These are phyloP conservation scores for Cyclanthera cordifolia DNA, from an alignment of 306 rosid genomes.

Conservation along the genomic window DNA sequence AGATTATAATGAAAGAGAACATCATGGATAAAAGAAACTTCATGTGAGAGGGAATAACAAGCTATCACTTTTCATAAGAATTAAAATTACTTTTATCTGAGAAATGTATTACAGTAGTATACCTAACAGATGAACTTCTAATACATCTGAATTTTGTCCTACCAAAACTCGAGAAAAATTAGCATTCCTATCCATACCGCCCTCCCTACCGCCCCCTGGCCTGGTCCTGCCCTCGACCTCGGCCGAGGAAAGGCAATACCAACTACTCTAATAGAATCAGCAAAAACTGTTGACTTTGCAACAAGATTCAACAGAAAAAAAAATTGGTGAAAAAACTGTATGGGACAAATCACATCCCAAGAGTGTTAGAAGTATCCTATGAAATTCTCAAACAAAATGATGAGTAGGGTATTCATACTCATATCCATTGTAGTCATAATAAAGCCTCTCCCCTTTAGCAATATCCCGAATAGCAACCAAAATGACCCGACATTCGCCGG, in stretches of 20 bases:
- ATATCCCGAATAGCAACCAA: slow-evolving; percentile 81
- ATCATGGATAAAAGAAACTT: background rate
- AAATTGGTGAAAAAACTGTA: slow-evolving; percentile 13
- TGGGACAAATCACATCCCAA: slow-evolving; percentile 33
- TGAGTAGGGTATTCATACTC: slow-evolving; percentile 69
- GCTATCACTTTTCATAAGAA: background rate
- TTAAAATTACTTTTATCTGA: background rate
- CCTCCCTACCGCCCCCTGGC: background rate
- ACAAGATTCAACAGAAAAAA: slow-evolving; percentile 17
- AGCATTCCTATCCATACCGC: background rate
- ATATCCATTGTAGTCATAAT: slow-evolving; percentile 75
- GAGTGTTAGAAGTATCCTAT: slow-evolving; percentile 15
- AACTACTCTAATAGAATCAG: slow-evolving; percentile 7
- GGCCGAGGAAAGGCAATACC: background rate
- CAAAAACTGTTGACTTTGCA: slow-evolving; percentile 23
- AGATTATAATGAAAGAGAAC: background rate
- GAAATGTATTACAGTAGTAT: background rate
- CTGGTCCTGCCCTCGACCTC: background rate
- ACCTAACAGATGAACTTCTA: background rate
- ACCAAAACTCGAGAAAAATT: background rate
- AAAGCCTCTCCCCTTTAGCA: slow-evolving; percentile 70
- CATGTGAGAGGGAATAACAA: background rate
- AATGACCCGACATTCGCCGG: slow-evolving; percentile 64
- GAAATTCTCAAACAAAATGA: slow-evolving; percentile 52
- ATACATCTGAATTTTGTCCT: background rate